Evolutionary conservation across 1,284 basidiomycete genomes (phyloP), one percentile per base, ranked within the genome.

Genomic region (Sphaerobolus stellatus): DNA sequence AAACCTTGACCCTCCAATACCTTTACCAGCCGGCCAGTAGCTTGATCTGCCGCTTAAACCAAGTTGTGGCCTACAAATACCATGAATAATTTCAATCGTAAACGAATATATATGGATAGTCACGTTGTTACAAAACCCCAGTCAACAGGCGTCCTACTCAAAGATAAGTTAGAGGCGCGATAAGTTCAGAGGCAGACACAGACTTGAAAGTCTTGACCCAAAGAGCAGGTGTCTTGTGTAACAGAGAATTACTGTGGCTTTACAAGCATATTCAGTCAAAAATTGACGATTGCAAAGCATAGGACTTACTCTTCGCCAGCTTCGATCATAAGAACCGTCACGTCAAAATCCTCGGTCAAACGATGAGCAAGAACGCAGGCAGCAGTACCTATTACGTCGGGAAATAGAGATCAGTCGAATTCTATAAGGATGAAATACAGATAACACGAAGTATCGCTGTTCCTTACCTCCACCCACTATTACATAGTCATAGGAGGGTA

Each of bases 291-390:
- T 38, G 2, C 2, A 18, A 47, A 29, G 18, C 22, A n/a, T 5
- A 9, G 13, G 20, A 30, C 46, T 5, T 14, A 56, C 61, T 57
- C 53, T 49, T 54, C 50, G 8, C 62, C 62, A 8, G 60, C 62
- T 51, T 63, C 62, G 24, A 63, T 41, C 14, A 63, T 36, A 7
- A 63, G 50, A 4, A 63, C 62, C 5, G 66, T 67, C 43, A 63
- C 62, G 24, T 57, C 56, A 0, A 68, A 56, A 54, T 78, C 71
- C 46, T 74, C 73, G 0, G 70, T 62, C 25, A 79, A 63, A 4
- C 76, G 64, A 30, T 62, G 62, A 5, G 76, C 76, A 1, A 78
- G 65, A 0, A 74, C 74, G 24, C 74, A 64, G 7, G 76, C 77
- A 1, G 71, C 69, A 2, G 76, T 66, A n/a, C 61, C 61, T 60